Conservation (phyloP, 1,284 basidiomycete genomes). For the Trichosporon coremiiforme region DNA sequence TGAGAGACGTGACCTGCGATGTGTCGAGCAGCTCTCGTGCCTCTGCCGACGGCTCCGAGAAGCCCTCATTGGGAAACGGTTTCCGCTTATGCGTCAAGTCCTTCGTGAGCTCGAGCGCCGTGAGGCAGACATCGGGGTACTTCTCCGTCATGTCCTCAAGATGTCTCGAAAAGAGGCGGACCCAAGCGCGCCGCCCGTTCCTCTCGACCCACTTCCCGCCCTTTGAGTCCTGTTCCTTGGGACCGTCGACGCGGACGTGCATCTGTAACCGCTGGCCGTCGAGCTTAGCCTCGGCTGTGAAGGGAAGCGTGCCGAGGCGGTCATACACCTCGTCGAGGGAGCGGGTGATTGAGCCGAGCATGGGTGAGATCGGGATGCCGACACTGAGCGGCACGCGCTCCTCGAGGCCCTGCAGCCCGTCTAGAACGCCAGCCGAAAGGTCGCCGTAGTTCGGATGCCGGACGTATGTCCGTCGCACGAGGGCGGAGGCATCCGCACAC, state of each 20-base stretch:
- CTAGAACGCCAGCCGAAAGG: slow-evolving; percentile 69
- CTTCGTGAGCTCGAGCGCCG: slow-evolving; percentile 57
- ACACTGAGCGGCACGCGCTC: slow-evolving; percentile 72
- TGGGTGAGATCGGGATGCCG: slow-evolving; percentile 62
- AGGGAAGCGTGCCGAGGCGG: slow-evolving; percentile 67
- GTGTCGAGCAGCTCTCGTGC: slow-evolving; percentile 42
- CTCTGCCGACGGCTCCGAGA: slow-evolving; percentile 30
- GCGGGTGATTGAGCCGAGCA: slow-evolving; percentile 65
- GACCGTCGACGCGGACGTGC: slow-evolving; percentile 61
- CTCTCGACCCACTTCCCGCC: slow-evolving; percentile 55
- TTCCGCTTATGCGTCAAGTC: slow-evolving; percentile 42
- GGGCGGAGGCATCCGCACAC: slow-evolving; percentile 64
- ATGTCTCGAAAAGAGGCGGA: slow-evolving; percentile 80
- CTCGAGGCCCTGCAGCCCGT: slow-evolving; percentile 66
- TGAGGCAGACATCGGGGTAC: slow-evolving; percentile 81
- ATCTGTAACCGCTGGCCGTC: slow-evolving; percentile 87
- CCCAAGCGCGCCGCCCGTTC: slow-evolving; percentile 57
- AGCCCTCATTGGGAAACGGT: background rate
- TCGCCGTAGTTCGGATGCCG: slow-evolving; percentile 86
- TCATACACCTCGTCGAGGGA: slow-evolving; percentile 81
- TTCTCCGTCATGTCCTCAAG: slow-evolving; percentile 90
- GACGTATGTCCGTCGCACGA: slow-evolving; percentile 76
- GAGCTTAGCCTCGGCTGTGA: slow-evolving; percentile 78
- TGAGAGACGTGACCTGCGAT: slow-evolving; percentile 68
- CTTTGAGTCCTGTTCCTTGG: slow-evolving; percentile 51